phyloP scores from a whole-genome alignment of 257 asterid genomes.

The Solanum ossicruentum region DNA sequence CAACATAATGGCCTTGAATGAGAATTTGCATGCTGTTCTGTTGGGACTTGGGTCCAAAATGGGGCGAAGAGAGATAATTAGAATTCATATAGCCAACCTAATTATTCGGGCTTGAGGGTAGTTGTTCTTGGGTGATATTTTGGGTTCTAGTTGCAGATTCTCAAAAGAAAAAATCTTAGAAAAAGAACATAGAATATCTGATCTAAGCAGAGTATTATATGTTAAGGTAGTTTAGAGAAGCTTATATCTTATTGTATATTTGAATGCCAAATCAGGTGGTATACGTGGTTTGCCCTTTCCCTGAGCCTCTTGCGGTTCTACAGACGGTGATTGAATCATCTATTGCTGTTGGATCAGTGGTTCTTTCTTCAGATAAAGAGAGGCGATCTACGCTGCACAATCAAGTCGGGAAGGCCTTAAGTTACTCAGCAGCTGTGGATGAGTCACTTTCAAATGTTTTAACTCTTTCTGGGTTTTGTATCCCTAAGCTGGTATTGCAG shows the following conservation, averaged over 20 bases:
- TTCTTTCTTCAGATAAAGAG: constrained; percentile 87
- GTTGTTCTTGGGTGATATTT: not conserved
- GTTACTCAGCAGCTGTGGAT: constrained; percentile 73
- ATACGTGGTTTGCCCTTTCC: constrained; percentile 97
- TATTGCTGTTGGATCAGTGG: constrained; percentile 72
- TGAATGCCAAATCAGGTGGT: constrained; percentile 48
- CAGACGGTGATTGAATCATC: constrained; percentile 90
- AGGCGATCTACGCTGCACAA: constrained; percentile 78
- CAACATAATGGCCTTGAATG: not conserved
- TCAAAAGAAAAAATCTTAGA: not conserved
- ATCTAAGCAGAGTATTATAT: not conserved
- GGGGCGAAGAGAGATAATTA: not conserved
- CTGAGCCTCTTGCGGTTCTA: constrained; percentile 93
- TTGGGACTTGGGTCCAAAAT: not conserved
- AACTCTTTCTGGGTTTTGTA: constrained; percentile 81
- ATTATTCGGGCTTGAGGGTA: not conserved
- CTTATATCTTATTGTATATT: not conserved
- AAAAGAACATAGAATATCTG: not conserved
- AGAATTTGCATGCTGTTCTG: not conserved
- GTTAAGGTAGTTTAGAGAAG: not conserved
- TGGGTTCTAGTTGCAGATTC: not conserved
- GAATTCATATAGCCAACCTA: not conserved
- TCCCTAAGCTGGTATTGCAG: constrained; percentile 91
- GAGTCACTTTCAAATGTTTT: constrained; percentile 83
- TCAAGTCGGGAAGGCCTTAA: constrained; percentile 96